Evolutionary conservation across 2,329 filamentous ascomycete species (phyloP), one percentile per base, ranked within the genome.

Genomic region (Microascus cirrosus): DNA sequence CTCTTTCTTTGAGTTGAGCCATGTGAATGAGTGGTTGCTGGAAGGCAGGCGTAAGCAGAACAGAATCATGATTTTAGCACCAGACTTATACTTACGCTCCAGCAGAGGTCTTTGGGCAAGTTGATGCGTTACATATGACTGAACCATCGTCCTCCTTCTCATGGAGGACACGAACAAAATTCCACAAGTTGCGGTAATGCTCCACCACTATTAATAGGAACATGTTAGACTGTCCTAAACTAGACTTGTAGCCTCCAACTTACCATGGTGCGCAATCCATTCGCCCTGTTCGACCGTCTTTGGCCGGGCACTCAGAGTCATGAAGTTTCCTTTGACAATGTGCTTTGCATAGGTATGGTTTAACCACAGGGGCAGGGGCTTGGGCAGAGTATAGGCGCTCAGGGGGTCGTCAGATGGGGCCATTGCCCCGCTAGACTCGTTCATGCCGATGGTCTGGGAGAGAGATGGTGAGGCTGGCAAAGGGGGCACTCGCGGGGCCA

Each of bases 271-370:
- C 62, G 92, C 92, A 65, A 96, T 81, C 93, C 93, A 97, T 73
- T 97, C 93, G 63, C 90, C 93, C 69, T 90, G 85, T 67, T 96
- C 93, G 53, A 96, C 89, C 59, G 94, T 92, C 76, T 93, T 92
- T 24, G 93, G 93, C 68, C 92, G 87, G 55, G 91, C 90, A 66
- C 92, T 95, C 60, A 97, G 75, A 12, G 93, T 96, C 86, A 96
- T 90, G 70, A 97, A 96, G 75, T 96, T 97, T 60, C 93, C 93
- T 76, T 93, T 95, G 67, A 96, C 92, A 63, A 96, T 95, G 67
- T 95, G 85, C 69, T 87, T 89, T 58, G 88, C 86, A 68, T 89
- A 87, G 61, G 83, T 75, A 58, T 86, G 80, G 66, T 89, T 86
- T 66, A 91, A 83, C 84, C 89, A 91, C 61, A 89, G 74, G 18